Evolutionary conservation across 108 stramenopile genomes (phyloP).

Genomic region (Stephanodiscus triporus): DNA sequence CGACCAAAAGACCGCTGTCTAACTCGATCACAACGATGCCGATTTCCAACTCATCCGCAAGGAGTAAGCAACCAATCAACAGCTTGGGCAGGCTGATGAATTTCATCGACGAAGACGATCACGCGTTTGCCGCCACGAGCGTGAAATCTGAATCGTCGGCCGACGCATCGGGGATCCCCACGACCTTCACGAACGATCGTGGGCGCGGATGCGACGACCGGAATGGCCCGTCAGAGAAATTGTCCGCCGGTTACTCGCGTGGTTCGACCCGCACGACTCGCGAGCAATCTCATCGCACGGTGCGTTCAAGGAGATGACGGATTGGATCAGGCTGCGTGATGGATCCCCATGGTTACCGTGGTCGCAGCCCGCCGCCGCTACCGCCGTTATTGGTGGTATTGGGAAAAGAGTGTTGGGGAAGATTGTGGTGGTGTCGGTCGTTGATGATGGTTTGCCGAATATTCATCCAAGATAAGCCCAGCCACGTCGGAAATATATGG

Average conservation of each 20-base stretch:
- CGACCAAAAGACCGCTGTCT: not conserved
- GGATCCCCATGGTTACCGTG: too few species aligned
- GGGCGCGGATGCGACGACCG: not conserved
- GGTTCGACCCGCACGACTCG: too few species aligned
- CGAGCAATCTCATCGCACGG: too few species aligned
- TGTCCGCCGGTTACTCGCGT: too few species aligned
- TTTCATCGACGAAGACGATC: not conserved
- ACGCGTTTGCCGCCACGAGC: not conserved
- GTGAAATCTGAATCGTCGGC: not conserved
- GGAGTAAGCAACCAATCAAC: not conserved
- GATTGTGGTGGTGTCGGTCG: too few species aligned
- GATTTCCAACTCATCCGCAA: not conserved
- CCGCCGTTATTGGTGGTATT: too few species aligned
- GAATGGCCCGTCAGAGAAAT: too few species aligned
- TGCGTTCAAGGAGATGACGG: too few species aligned
- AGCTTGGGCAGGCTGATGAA: not conserved
- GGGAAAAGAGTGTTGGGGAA: too few species aligned
- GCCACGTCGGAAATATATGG: too few species aligned
- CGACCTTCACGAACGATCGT: not conserved
- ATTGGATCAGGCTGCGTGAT: too few species aligned
- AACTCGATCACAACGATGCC: not conserved
- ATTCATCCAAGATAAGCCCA: not conserved
- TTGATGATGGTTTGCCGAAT: not conserved
- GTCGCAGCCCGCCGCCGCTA: too few species aligned
- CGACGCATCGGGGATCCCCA: not conserved